Evolutionary conservation across 306 rosid genomes (phyloP), one percentile per base, ranked within the genome.

Genomic region (Acacia confusa): DNA sequence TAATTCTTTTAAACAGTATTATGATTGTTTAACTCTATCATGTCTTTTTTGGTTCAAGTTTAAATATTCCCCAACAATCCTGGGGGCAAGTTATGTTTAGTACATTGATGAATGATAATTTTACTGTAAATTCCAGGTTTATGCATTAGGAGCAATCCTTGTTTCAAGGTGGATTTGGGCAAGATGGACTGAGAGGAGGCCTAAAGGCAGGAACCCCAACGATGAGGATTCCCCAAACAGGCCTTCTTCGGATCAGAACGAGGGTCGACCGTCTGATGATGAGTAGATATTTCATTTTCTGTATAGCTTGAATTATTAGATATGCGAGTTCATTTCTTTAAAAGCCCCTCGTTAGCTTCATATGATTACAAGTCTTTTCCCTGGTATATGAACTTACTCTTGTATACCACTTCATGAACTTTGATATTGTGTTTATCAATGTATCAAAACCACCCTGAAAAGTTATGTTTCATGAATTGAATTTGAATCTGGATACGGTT

Each of bases 141-240:
- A 89, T 66, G 97, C 96, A 41, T 69, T 95, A 3, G 97, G 94
- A 38, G 94, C 88, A 72, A 52, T 87, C 85, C 80, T 93, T 41
- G 75, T 95, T 68, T 81, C 87, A 70, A 84, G 79, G 85, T 95
- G 98, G 98, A 36, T 87, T 45, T 90, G 92, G 97, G 95, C 92
- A 75, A 90, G 91, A 87, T 95, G 97, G 97, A 91, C 86, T 38
- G 98, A 92, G 86, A 92, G 94, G 85, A 88, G 82, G 85, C 86
- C 57, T 5, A 76, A 58, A 68, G 91, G 91, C 67, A 77, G 44
- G 66, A 61, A 91, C 52, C 81, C 91, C 40, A 71, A 87, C 40
- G 90, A 88, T 63, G 87, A 88, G 63, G 82, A 89, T 75, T 75
- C 34, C 4, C 78, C 44, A 68, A 79, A 82, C 53, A 75, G 70